Base-by-base conservation (phyloP, 345 rosid genomes). In the Salix purpurea region DNA sequence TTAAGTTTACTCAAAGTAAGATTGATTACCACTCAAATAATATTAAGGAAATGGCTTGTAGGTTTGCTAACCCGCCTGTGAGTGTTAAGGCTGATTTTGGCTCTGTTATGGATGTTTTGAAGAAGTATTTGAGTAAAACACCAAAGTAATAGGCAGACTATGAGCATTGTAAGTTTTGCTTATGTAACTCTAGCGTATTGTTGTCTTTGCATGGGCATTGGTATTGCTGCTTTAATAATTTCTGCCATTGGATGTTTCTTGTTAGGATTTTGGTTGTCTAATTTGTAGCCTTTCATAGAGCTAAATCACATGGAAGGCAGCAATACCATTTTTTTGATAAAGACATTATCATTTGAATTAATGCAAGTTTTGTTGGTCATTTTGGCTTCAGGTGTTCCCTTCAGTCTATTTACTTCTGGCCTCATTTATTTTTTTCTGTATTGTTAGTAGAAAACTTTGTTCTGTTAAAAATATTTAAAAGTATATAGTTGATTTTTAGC, bases 1-100 rank as follows among this genome's bases (percentile, higher is more conserved):
- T 81, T 65, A 81, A 81, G 78, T 77, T 81, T 54, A 81, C 80
- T 62, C 84, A 77, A 80, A 67, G 77, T 30, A 81, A 81, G 80
- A 56, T 81, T 52, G 80, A 81, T 40, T 77, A 81, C 54, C 84
- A 81, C 74, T 81, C 84, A 0, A 73, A n/a, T 7, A 58, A 77
- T 64, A 73, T 77, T 16, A 73, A 77, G 67, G 84, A 81, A 48
- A 81, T 81, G 80, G 84, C 75, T 73, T 81, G 84, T 52, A 68
- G 78, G 61, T 81, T 73, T 69, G 80, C 84, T 6, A 81, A 77
- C 74, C 78, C 78, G 19, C 84, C 84, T 48, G 80, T 81, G 67
- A 69, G 56, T 46, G 80, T 77, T 2, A 73, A 40, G 77, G 84
- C 84, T 5, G 84, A 81, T 73, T 76, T 77, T 50, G 80, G 84